These are phyloP conservation scores for Blastobotrys illinoisensis DNA, from an alignment of 1,139 yeast genomes.

Conservation along the genomic window DNA sequence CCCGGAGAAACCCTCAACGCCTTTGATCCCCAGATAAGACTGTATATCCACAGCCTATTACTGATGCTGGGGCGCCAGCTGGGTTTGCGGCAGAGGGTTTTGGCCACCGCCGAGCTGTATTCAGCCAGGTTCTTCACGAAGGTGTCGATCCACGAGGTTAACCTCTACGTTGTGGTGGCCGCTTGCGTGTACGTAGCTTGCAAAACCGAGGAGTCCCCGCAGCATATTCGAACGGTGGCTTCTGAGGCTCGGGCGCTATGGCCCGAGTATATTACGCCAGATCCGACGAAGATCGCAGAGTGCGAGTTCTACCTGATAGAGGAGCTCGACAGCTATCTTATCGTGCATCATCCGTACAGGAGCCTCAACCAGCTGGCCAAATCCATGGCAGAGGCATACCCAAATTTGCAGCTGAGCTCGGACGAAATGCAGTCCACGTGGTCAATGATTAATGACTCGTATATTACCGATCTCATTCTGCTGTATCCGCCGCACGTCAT, in stretches of 20 bases:
- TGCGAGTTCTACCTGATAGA: conserved; percentile 91
- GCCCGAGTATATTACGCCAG: conserved; percentile 95
- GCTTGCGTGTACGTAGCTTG: conserved; percentile 87
- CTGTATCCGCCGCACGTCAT: conserved; percentile 87
- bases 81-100: conserved; percentile 71
- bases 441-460: conserved; percentile 87
- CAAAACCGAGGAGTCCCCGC: conserved; percentile 93
- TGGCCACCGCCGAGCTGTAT: conserved; percentile 87
- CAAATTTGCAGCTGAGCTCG: conserved; percentile 39
- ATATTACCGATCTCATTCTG: conserved; percentile 78
- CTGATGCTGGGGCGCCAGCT: conserved; percentile 72
- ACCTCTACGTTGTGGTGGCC: conserved; percentile 72
- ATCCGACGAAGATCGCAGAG: conserved; percentile 88
- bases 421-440: conserved; percentile 83
- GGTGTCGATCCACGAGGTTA: conserved; percentile 74
- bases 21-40: conserved; percentile 37
- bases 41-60: conserved; percentile 40
- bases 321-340: conserved; percentile 74
- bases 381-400: conserved; percentile 37
- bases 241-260: conserved; percentile 84
- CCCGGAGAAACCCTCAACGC: conserved; percentile 22
- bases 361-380: conserved; percentile 57
- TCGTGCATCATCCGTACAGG: conserved; percentile 85
- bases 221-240: conserved; percentile 77
- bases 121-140: conserved; percentile 65